Conservation (phyloP, 2,329 filamentous ascomycete genomes). For the Aspergillus hortae region DNA sequence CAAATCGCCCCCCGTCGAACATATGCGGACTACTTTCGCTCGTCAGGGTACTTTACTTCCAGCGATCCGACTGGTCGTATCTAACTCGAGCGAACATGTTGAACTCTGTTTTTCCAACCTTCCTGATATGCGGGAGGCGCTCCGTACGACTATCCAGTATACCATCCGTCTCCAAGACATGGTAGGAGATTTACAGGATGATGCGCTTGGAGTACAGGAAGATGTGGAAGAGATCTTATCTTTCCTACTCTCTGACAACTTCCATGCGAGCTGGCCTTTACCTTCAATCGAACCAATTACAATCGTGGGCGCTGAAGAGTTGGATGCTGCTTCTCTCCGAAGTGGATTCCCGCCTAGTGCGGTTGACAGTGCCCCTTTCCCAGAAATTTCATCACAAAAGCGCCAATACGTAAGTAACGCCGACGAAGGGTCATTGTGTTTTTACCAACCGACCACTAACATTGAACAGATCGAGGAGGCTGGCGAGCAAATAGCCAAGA, state of each 20-base stretch:
- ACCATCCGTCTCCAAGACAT: constrained; percentile 29
- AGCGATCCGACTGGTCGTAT: constrained; percentile 42
- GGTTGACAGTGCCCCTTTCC: background rate
- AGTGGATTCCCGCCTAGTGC: constrained; percentile 1
- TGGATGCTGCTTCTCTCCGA: constrained; percentile 14
- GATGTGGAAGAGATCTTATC: constrained; percentile 36
- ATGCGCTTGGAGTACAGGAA: constrained; percentile 39
- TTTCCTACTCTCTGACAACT: constrained; percentile 33
- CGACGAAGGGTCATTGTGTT: background rate
- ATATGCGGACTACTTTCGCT: constrained; percentile 36
- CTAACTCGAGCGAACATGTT: constrained; percentile 47
- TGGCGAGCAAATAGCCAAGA: constrained; percentile 31
- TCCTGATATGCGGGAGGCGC: constrained; percentile 29
- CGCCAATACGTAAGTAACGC: constrained; percentile 27
- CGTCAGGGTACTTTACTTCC: constrained; percentile 36
- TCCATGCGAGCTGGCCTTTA: constrained; percentile 36
- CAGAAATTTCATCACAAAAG: constrained; percentile 20
- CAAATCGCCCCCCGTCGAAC: constrained; percentile 36
- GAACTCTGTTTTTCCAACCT: constrained; percentile 40
- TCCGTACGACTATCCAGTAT: constrained; percentile 34
- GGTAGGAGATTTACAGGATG: constrained; percentile 41
- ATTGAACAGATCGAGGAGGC: constrained; percentile 28
- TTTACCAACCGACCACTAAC: background rate
- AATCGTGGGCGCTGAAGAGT: constrained; percentile 27
- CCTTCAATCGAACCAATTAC: constrained; percentile 36